A percentile compares a stretch with the other conserved stretches of the same genome.
Conservation (phyloP, 345 rosid genomes). For the Salix dunnii region DNA sequence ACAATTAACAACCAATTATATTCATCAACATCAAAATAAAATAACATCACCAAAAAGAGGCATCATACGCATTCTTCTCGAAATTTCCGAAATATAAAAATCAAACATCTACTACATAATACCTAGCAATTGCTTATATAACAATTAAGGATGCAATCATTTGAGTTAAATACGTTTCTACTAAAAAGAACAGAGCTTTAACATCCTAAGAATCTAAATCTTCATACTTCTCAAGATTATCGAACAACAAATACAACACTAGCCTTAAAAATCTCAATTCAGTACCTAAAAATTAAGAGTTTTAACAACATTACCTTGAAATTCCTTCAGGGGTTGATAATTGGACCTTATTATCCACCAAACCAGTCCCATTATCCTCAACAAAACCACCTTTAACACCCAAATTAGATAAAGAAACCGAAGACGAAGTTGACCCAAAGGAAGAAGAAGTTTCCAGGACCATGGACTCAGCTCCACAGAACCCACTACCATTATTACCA, state of each 20-base stretch:
- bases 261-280: not conserved
- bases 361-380: slow-evolving; percentile 34
- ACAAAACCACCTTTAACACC: slow-evolving; percentile 45
- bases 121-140: not conserved
- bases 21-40: not conserved
- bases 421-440: slow-evolving; percentile 74
- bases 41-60: not conserved
- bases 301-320: slow-evolving; percentile 37
- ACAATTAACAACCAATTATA: not conserved
- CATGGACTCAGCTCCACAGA: slow-evolving; percentile 59
- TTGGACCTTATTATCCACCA: slow-evolving; percentile 29
- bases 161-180: not conserved
- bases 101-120: not conserved
- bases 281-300: not conserved
- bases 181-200: not conserved
- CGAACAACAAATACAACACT: not conserved
- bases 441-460: slow-evolving; percentile 68
- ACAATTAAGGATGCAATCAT: not conserved
- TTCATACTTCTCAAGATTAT: not conserved
- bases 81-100: not conserved
- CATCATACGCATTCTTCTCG: not conserved
- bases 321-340: slow-evolving; percentile 40
- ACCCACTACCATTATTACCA: slow-evolving; percentile 12
- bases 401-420: slow-evolving; percentile 53
- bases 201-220: not conserved